phyloP scores from a whole-genome alignment of 1,284 basidiomycete species.

The Agroathelia rolfsii region DNA sequence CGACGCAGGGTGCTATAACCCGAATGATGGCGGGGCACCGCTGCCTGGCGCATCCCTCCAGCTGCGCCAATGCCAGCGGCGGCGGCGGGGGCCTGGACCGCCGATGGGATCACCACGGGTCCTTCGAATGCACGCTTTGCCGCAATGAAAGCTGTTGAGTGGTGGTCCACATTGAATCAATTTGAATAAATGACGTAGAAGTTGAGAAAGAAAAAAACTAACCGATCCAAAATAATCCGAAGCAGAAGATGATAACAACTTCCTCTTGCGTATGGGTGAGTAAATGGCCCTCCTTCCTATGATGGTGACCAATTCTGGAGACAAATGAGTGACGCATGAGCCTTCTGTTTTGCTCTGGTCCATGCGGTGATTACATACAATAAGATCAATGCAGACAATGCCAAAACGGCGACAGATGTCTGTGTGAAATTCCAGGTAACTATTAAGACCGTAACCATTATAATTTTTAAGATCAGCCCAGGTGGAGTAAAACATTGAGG shows the following conservation, averaged over 20 bases:
- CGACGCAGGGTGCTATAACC: too few species aligned
- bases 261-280: slow-evolving; percentile 64
- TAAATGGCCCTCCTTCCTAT: slow-evolving; percentile 42
- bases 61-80: too few species aligned
- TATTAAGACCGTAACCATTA: slow-evolving; percentile 16
- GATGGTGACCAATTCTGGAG: slow-evolving; percentile 52
- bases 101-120: too few species aligned
- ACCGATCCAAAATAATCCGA: slow-evolving; percentile 70
- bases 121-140: slow-evolving; percentile 33
- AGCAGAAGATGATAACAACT: slow-evolving; percentile 53
- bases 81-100: too few species aligned
- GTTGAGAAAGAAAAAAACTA: slow-evolving; percentile 17
- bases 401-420: slow-evolving; percentile 58
- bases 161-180: slow-evolving; percentile 5
- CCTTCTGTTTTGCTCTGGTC: slow-evolving; percentile 3
- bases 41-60: too few species aligned
- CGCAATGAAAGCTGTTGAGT: slow-evolving; percentile 28
- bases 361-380: slow-evolving; percentile 35
- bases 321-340: slow-evolving; percentile 11
- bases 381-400: slow-evolving; percentile 49
- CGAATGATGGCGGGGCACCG: too few species aligned
- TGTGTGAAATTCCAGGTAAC: slow-evolving; percentile 63
- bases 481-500: slow-evolving; percentile 23
- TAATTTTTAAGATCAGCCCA: slow-evolving; percentile 23
- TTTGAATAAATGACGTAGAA: not conserved